Evolutionary conservation across 352 stramenopile species (phyloP), one percentile per base, ranked within the genome.

Genomic region (Vaucheria bursata): DNA sequence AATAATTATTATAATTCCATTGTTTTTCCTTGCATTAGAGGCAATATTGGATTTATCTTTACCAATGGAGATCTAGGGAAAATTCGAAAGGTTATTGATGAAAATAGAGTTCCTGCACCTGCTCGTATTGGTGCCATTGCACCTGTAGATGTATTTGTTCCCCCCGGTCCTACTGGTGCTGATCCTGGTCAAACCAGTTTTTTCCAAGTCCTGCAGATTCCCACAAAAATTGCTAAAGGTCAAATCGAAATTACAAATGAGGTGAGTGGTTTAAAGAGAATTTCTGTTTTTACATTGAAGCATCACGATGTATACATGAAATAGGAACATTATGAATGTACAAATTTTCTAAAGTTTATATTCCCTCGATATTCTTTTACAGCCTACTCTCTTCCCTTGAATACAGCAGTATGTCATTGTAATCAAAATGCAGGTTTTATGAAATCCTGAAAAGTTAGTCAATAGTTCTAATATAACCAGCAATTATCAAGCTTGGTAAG

Each of bases 41-140:
- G 96, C 85, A 99, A 99, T 87, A 91, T 99, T 59, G 96, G 96
- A 74, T 98, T 99, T 85, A 95, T 99, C 32, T 99, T 99, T 89
- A 99, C 95, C 83, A 99, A 99, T 87, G 89, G 89, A 37, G 94
- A 99, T 87, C 86, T 99, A 72, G 87, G 88, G 80, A 87, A 94
- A 73, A 87, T 98, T 66, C 92, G 94, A 83, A 81, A 90, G 34
- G 80, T 90, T 4, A 85, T 95, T 37, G 86, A 92, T 70, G 80
- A 77, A 33, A 91, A 93, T 80, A 85, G 87, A 5, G 88, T 90
- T 84, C 96, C 96, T 64, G 96, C 96, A 73, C 94, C 96, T 66
- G 96, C 96, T 39, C 91, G 92, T 92, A 93, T 98, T 36, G 96
- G 96, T 85, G 85, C 93, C 68, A 82, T 98, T 68, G 95, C 96